phyloP scores from a whole-genome alignment of 441 rosid genomes.

The Jatropha podagrica region DNA sequence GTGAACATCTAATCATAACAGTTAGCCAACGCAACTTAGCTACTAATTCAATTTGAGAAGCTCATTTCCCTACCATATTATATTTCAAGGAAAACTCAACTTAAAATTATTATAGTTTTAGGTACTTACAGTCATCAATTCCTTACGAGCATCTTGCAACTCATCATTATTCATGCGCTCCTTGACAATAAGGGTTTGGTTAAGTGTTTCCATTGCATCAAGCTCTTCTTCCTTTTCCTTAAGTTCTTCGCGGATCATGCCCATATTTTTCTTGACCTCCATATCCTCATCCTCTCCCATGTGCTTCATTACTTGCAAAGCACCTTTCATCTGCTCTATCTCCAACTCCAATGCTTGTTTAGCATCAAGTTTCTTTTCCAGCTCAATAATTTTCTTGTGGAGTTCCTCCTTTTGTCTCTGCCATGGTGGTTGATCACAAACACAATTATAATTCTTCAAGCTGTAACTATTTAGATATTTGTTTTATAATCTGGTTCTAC shows the following conservation, averaged over 20 bases:
- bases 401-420: constrained; percentile 64
- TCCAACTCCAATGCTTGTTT: constrained; percentile 69
- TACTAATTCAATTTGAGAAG: background rate
- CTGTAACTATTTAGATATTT: background rate
- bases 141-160: constrained; percentile 62
- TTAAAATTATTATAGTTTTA: background rate
- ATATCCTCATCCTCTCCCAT: constrained; percentile 52
- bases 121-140: constrained; percentile 43
- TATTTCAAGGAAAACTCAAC: background rate
- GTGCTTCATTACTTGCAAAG: constrained; percentile 56
- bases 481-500: background rate
- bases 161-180: constrained; percentile 58
- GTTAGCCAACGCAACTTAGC: background rate
- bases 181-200: constrained; percentile 41
- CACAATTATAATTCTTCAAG: background rate
- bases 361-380: constrained; percentile 57
- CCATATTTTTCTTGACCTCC: constrained; percentile 36
- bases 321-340: constrained; percentile 61
- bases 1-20: background rate
- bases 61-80: background rate
- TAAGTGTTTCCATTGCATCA: constrained; percentile 28
- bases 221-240: constrained; percentile 50
- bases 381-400: constrained; percentile 42
- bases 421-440: constrained; percentile 22
- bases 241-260: constrained; percentile 34